Conservation (phyloP, 2,329 filamentous ascomycete genomes). For the Furcasterigmium sp. region DNA sequence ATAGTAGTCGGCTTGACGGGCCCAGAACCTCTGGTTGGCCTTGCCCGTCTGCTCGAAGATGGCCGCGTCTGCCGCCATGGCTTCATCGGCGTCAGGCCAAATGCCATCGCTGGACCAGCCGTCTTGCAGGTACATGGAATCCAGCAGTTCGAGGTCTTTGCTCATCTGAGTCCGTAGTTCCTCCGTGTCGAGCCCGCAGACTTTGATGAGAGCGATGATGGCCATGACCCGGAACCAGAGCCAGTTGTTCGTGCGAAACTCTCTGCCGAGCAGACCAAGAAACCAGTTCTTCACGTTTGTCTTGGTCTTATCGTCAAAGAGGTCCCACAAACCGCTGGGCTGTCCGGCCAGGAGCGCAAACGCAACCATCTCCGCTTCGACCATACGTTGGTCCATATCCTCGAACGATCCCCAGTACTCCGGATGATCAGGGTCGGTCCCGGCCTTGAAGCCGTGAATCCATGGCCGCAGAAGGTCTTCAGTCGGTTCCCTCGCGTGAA, state of each 20-base stretch:
- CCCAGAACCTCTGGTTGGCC: too few relatives aligned
- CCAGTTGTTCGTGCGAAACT: conserved; percentile 37
- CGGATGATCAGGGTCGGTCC: not conserved
- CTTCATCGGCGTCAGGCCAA: conserved; percentile 17
- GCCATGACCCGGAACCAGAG: conserved; percentile 38
- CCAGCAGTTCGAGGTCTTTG: conserved; percentile 28
- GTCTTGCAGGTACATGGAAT: conserved; percentile 30
- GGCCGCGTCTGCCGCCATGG: conserved; percentile 1
- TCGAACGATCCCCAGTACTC: conserved; percentile 1
- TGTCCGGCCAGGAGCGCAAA: not conserved
- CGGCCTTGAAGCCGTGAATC: too few relatives aligned
- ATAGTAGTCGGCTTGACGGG: conserved; percentile 35
- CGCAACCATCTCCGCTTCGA: conserved; percentile 3
- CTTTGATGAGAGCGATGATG: conserved; percentile 31
- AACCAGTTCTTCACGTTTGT: conserved; percentile 51
- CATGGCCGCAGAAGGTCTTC: too few relatives aligned
- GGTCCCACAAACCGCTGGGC: not conserved
- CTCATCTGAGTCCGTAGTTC: too few relatives aligned
- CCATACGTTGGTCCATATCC: not conserved
- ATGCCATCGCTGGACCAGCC: conserved; percentile 36
- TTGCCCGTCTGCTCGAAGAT: too few relatives aligned
- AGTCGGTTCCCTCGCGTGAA: conserved; percentile 18
- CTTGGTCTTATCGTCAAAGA: too few relatives aligned
- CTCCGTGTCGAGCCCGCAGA: conserved; percentile 45
- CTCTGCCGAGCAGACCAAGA: conserved; percentile 28